Conservation (phyloP, 495 filamentous ascomycete genomes). For the Penicillium nucicola region DNA sequence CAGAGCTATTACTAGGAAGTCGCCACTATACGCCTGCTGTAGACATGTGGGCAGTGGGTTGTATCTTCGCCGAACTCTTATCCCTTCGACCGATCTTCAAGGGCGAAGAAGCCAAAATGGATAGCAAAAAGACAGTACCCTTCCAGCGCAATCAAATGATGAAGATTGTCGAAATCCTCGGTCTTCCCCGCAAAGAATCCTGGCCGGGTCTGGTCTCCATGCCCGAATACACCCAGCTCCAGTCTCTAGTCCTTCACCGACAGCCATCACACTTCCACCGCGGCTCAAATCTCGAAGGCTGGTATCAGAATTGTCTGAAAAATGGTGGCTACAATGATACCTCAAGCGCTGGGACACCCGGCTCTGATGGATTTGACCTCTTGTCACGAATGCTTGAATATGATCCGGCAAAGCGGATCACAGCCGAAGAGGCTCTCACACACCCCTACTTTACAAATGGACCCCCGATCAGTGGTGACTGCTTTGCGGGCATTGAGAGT, state of each 20-base stretch:
- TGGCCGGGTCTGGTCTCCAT: conserved; percentile 81
- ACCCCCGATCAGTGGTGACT: conserved; percentile 67
- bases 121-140: conserved; percentile 92
- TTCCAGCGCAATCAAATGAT: conserved; percentile 99
- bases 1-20: conserved; percentile 86
- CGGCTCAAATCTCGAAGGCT: conserved; percentile 56
- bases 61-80: conserved; percentile 94
- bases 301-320: conserved; percentile 62
- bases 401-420: conserved; percentile 84
- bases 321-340: conserved; percentile 54
- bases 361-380: conserved; percentile 74
- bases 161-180: conserved; percentile 95
- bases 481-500: conserved; percentile 82
- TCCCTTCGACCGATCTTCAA: conserved; percentile 95
- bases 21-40: conserved; percentile 95
- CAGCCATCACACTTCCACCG: conserved; percentile 37
- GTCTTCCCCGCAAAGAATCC: conserved; percentile 79
- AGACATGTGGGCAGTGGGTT: conserved; percentile 96
- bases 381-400: conserved; percentile 82
- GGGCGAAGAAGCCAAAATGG: conserved; percentile 98
- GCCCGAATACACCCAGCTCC: conserved; percentile 76
- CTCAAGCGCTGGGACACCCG: conserved; percentile 53
- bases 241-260: conserved; percentile 55
- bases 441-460: conserved; percentile 80
- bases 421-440: conserved; percentile 77